Evolutionary conservation across 2,329 filamentous ascomycete species (phyloP).

Genomic region (Penicillium sp.): DNA sequence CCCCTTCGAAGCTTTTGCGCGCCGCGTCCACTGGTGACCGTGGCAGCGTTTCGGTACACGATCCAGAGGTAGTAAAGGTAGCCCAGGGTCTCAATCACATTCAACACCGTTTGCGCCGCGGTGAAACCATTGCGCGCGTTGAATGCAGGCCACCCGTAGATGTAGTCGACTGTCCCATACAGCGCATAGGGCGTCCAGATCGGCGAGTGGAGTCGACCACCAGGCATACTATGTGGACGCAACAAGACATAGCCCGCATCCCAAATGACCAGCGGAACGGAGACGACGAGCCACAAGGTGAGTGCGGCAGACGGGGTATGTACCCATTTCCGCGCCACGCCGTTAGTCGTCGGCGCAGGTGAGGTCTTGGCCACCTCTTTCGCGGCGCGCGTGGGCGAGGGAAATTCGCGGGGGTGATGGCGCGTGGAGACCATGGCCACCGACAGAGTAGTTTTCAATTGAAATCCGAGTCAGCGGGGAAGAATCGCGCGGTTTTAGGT

Average conservation of each 20-base stretch:
- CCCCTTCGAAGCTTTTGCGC: conserved; percentile 30
- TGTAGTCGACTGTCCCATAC: conserved; percentile 71
- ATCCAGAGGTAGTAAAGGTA: conserved; percentile 60
- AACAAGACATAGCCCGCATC: conserved; percentile 73
- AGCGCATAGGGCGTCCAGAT: conserved; percentile 73
- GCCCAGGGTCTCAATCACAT: conserved; percentile 60
- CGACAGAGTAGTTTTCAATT: conserved; percentile 1
- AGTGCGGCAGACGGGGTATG: conserved; percentile 57
- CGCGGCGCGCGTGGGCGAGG: conserved; percentile 28
- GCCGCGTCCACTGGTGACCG: conserved; percentile 25
- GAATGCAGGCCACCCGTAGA: conserved; percentile 73
- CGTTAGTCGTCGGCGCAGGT: conserved; percentile 19
- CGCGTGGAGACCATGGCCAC: conserved; percentile 52
- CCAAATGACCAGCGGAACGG: conserved; percentile 74
- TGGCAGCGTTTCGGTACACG: conserved; percentile 42
- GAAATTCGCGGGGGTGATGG: conserved; percentile 49
- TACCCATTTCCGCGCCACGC: conserved; percentile 41
- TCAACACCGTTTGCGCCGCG: conserved; percentile 64
- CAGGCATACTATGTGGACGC: conserved; percentile 75
- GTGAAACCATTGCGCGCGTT: conserved; percentile 67
- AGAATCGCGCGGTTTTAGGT: conserved; percentile 4
- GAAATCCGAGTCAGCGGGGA: conserved; percentile 1
- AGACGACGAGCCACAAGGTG: conserved; percentile 66
- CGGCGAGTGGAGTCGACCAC: conserved; percentile 64
- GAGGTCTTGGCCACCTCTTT: conserved; percentile 25